Percentiles rank a stretch among this genome's conserved stretches.
phyloP scores from a whole-genome alignment of 768 basidiomycete species.

The Sistotremastrum suecicum region DNA sequence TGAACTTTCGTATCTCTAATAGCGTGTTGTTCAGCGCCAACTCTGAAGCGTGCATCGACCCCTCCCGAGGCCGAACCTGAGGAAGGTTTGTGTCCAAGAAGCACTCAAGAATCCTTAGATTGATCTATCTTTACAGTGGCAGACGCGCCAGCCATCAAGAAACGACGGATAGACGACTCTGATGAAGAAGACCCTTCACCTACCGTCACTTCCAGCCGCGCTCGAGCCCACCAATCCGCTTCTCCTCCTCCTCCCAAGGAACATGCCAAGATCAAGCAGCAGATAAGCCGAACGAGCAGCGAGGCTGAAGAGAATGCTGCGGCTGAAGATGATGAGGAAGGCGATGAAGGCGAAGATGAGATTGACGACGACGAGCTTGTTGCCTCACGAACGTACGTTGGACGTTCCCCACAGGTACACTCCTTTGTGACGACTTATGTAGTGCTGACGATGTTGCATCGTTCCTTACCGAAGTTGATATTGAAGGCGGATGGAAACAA shows the following conservation, averaged over 20 bases:
- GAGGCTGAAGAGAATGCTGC: constrained; percentile 26
- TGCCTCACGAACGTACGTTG: constrained; percentile 50
- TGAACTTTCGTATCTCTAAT: no score
- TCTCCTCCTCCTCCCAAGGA: constrained; percentile 8
- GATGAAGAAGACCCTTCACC: constrained; percentile 31
- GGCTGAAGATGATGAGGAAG: constrained; percentile 22
- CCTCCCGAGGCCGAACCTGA: constrained; percentile 19
- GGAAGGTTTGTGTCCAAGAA: constrained; percentile 3
- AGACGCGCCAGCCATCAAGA: constrained; percentile 11
- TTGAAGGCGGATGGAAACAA: constrained; percentile 69
- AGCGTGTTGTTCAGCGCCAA: no score
- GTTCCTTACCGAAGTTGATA: constrained; percentile 53
- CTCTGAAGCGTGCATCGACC: not conserved
- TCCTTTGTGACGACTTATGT: not conserved
- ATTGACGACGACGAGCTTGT: constrained; percentile 20
- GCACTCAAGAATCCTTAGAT: constrained; percentile 26
- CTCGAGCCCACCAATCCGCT: constrained; percentile 3
- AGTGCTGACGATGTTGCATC: constrained; percentile 61
- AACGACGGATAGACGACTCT: constrained; percentile 28
- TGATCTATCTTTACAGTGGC: not conserved
- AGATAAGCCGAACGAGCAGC: constrained; percentile 15
- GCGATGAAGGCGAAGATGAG: constrained; percentile 25
- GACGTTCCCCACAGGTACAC: not conserved
- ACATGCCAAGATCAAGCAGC: constrained; percentile 8
- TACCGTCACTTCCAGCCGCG: not conserved